Evolutionary conservation across 2,329 filamentous ascomycete genomes (phyloP), one percentile per base, ranked within the genome.

Genomic region (Botrytis elliptica): DNA sequence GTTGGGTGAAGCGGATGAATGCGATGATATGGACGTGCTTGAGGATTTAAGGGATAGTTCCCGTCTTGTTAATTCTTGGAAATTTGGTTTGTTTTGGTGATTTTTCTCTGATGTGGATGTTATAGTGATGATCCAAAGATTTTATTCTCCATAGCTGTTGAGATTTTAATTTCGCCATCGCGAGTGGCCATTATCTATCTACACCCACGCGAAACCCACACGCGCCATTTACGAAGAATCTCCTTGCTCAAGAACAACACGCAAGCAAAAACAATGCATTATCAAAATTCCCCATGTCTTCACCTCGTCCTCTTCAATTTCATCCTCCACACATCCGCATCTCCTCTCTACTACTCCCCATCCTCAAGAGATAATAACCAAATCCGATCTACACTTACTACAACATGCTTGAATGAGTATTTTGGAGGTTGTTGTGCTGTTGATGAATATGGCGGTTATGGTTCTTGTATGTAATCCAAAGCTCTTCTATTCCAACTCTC

Each of bases 331-430:
- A 9, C 16, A 20, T 29, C 18, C 7, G 52, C 52, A 16, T 55
- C 25, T 55, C 52, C 52, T 6, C 52, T 55, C 52, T 55, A 57
- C 52, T 29, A 57, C 52, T 3, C 40, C 12, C 14, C 9, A 12
- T 25, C 40, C 9, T 22, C n/a, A 10, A 42, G 40, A 33, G 63
- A 66, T 2, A 8, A 5, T 4, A 29, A 18, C 12, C 52, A 29
- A 25, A 59, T 25, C 6, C 52, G 20, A 62, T 68, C 59, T 46
- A 55, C 67, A 3, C 25, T 22, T 20, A 73, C 75, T 25, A 74
- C 65, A 16, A 67, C 71, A 59, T 71, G 68, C 72, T 60, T 70
- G 52, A 74, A 40, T 77, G 60, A 42, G 55, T 42, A 46, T 69
- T 62, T 68, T 25, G 71, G 71, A 25, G 71, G 64, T 14, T 70